Conservation (phyloP, 2,329 filamentous ascomycete genomes). For the Penicillium sp. region DNA sequence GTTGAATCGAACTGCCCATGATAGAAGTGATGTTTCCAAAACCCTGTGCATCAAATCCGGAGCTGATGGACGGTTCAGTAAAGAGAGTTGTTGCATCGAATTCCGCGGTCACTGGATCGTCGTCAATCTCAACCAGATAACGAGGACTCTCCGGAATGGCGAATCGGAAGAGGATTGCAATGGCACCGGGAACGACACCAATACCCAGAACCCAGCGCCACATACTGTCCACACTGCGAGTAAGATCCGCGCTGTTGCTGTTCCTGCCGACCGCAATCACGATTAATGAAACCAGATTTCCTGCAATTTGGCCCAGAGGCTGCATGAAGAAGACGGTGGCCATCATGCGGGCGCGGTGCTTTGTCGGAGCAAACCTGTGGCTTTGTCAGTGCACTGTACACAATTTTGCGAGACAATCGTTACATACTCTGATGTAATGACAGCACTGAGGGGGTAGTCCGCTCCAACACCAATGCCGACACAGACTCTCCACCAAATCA, state of each 20-base stretch:
- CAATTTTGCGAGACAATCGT: background rate
- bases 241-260: conserved; percentile 28
- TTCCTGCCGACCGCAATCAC: conserved; percentile 35
- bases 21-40: conserved; percentile 21
- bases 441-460: conserved; percentile 66
- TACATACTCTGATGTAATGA: conserved; percentile 66
- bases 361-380: conserved; percentile 52
- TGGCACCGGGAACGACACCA: conserved; percentile 62
- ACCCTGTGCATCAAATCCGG: conserved; percentile 22
- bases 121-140: conserved; percentile 65
- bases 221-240: conserved; percentile 56
- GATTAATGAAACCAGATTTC: conserved; percentile 60
- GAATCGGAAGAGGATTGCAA: conserved; percentile 67
- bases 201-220: conserved; percentile 69
- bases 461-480: conserved; percentile 62
- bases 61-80: conserved; percentile 33
- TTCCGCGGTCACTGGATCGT: conserved; percentile 59
- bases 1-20: conserved; percentile 16
- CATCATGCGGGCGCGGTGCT: conserved; percentile 67
- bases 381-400: background rate
- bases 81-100: conserved; percentile 62
- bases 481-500: conserved; percentile 50
- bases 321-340: conserved; percentile 70
- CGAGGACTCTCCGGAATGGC: conserved; percentile 66
- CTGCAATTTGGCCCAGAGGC: conserved; percentile 65